Conservation (phyloP, 139 green algal species). For the Eudorina sp. region DNA sequence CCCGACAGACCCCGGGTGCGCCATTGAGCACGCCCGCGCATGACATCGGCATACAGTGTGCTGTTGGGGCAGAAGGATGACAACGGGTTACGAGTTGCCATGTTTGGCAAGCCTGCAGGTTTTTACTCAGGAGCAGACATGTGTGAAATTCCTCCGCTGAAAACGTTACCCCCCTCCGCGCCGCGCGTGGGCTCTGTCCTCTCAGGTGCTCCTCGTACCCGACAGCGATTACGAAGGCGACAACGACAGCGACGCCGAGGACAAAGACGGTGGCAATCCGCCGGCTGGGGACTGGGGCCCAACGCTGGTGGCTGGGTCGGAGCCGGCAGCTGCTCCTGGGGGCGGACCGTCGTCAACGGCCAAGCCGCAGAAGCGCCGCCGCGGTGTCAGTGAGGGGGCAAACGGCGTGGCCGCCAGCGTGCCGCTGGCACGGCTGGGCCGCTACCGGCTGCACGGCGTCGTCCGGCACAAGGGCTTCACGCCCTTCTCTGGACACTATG, state of each 20-base stretch:
- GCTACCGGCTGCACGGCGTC: conserved; percentile 34
- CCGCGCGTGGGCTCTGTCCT: background rate
- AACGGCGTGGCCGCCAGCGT: background rate
- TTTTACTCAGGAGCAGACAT: too few species aligned
- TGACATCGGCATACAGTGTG: too few species aligned
- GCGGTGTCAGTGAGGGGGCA: background rate
- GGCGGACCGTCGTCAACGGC: background rate
- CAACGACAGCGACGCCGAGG: background rate
- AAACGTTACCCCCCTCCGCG: too few species aligned
- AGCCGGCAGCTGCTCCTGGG: too few species aligned
- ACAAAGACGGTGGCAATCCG: background rate
- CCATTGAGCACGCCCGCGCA: too few species aligned
- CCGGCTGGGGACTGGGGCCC: too few species aligned
- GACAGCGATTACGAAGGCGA: conserved; percentile 25
- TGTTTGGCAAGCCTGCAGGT: too few species aligned
- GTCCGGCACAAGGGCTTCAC: conserved; percentile 45
- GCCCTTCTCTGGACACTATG: conserved; percentile 45
- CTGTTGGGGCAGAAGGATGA: too few species aligned
- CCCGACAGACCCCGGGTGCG: background rate
- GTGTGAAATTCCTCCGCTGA: too few species aligned
- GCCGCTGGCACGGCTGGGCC: background rate
- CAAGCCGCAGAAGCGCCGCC: too few species aligned
- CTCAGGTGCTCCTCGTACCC: background rate
- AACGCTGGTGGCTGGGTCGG: background rate
- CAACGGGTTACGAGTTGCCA: too few species aligned